phyloP scores from a whole-genome alignment of 2,329 filamentous ascomycete genomes.

The Diaporthe aspalathi region DNA sequence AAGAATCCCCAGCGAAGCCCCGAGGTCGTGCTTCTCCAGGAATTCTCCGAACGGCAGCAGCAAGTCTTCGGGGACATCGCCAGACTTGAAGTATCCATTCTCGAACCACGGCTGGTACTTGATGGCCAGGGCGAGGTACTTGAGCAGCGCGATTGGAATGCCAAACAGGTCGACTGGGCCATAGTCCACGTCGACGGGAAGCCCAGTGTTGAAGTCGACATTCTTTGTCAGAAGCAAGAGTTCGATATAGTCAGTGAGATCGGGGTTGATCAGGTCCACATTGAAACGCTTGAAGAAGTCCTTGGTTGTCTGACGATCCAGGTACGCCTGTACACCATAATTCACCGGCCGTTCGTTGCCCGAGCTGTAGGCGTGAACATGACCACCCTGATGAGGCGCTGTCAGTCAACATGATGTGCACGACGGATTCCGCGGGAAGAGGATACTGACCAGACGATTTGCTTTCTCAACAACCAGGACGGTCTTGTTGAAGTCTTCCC shows the following conservation, averaged over 20 bases:
- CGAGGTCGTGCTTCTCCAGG: conserved; percentile 30
- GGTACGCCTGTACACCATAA: conserved; percentile 49
- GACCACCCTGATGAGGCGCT: conserved; percentile 45
- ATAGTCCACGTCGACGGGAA: conserved; percentile 40
- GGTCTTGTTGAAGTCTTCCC: conserved; percentile 38
- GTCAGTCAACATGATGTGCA: neutral
- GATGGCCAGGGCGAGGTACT: conserved; percentile 10
- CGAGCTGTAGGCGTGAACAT: conserved; percentile 58
- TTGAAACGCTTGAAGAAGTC: conserved; percentile 56
- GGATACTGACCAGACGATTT: conserved; percentile 11
- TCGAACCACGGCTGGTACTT: conserved; percentile 29
- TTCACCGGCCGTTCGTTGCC: conserved; percentile 47
- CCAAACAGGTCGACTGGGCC: conserved; percentile 44
- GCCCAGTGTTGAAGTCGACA: conserved; percentile 13
- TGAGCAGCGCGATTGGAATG: conserved; percentile 46
- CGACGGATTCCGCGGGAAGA: neutral
- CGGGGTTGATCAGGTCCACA: conserved; percentile 44
- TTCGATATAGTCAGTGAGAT: conserved; percentile 33
- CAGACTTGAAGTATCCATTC: conserved; percentile 23
- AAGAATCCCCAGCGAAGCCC: conserved; percentile 20
- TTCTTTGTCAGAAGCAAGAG: conserved; percentile 24
- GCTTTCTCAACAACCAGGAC: conserved; percentile 40
- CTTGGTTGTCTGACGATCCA: conserved; percentile 45
- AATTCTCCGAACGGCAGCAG: conserved; percentile 27
- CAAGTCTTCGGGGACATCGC: conserved; percentile 25